Evolutionary conservation across 345 rosid species (phyloP), one percentile per base, ranked within the genome.

Genomic region (Heritiera littoralis): DNA sequence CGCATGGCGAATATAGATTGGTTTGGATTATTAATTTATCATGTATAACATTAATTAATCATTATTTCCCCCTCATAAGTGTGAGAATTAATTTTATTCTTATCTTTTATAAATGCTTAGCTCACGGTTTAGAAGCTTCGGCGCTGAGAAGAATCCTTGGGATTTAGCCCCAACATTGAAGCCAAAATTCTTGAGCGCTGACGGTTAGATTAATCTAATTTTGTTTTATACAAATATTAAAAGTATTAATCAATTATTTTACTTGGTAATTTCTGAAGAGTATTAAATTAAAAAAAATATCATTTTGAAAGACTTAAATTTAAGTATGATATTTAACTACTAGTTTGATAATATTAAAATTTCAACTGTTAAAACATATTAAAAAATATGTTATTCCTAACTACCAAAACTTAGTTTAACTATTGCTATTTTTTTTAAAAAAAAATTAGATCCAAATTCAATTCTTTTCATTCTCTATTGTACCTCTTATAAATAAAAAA

Each of bases 51-150:
- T 23, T 23, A 23, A 23, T 18, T 78, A 60, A 52, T 3, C 35
- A 61, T 43, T 32, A 67, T 58, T 49, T 63, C 4, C 58, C 72
- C 9, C 28, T 23, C 28, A 23, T 41, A 41, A 38, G 49, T 5
- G 70, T 46, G 55, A 81, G 35, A 72, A 46, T 41, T 9, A 0
- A 46, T 63, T 13, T 63, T 32, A 0, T 60, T 23, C 1, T 28
- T 59, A 14, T 71, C 71, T 59, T 20, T 20, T 28, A 11, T 0
- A 41, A 41, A 41, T 3, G 46, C 14, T 7, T 28, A 80, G 80
- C 87, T 80, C 86, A 78, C 61, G 45, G 83, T 74, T 86, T 88
- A 77, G 88, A 85, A 84, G 84, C 85, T 88, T 90, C 88, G 74
- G 55, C 73, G n/a, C 75, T 69, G 60, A 68, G 45, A 84, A 70